Evolutionary conservation across 2,329 filamentous ascomycete species (phyloP), one percentile per base, ranked within the genome.

Genomic region (Pyrenochaeta sp.): DNA sequence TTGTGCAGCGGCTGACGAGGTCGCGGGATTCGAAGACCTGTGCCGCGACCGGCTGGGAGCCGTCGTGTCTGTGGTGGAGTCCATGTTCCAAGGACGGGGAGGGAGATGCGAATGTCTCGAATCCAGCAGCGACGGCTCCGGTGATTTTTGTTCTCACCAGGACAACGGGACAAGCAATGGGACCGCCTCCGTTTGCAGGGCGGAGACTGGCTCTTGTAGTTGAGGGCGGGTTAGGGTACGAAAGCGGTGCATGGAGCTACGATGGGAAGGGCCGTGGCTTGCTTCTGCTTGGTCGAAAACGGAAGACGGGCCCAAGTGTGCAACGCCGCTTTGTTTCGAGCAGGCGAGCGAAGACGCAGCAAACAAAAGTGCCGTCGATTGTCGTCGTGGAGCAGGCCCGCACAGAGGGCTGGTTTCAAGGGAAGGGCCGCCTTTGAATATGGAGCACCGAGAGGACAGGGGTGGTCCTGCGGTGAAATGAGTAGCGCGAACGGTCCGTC

Each of bases 1-100:
- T 15, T 68, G 71, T 29, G 64, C 58, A 23, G 56, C 51, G 4
- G 61, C 49, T 7, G 62, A 56, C 40, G 63, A 49, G 40, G 30
- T 56, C 4, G 63, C 41, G 10, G 56, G 31, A 51, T 63, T 63
- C 37, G 53, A 59, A 39, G 66, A 49, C 41, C 67, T 63, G 37
- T 51, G 46, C 14, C 60, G 56, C 33, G 51, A 29, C 11, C 61
- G 58, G 44, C 49, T 49, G 17, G 48, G 54, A 17, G 58, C 30
- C 48, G 47, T 45, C 42, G 46, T 50, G 36, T 50, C 49, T 33
- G 37, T 50, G 27, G 37, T 42, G 30, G 48, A 15, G 12, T 60
- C 57, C 45, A 55, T 55, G 30, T 15, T 48, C 36, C 30, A 48
- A 21, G 23, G n/a, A n/a, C n/a, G n/a, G n/a, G n/a, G 36, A n/a